Evolutionary conservation across 2,329 filamentous ascomycete genomes (phyloP).

Genomic region (Fusarium irregulare): DNA sequence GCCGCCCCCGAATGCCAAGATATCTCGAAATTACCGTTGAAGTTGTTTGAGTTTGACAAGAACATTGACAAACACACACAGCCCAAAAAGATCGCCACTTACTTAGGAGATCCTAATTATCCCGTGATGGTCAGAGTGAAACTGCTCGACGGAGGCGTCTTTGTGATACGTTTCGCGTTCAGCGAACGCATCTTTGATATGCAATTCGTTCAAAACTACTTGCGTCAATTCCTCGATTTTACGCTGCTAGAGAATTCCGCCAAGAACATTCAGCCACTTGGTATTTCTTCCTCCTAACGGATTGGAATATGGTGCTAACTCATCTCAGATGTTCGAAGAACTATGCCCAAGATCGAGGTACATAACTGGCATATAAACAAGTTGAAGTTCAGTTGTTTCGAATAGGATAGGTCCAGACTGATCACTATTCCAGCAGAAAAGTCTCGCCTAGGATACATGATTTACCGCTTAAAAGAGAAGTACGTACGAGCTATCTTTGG

Average conservation of each 20-base stretch:
- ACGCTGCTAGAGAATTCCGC: not conserved
- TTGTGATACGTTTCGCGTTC: slow-evolving; percentile 37
- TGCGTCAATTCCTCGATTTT: slow-evolving; percentile 22
- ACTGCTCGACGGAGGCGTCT: not conserved
- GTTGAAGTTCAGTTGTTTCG: slow-evolving; percentile 25
- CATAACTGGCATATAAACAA: not conserved
- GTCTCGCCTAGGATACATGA: not conserved
- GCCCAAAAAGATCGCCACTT: not conserved
- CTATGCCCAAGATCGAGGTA: slow-evolving; percentile 1
- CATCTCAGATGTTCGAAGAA: slow-evolving; percentile 6
- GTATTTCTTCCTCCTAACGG: not conserved
- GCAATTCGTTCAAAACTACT: slow-evolving; percentile 36
- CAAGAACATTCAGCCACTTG: not conserved
- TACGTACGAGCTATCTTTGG: not conserved
- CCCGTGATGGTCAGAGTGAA: slow-evolving; percentile 17
- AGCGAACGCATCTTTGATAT: slow-evolving; percentile 36
- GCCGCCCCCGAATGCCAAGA: not conserved
- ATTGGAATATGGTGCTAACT: not conserved
- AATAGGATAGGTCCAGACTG: slow-evolving; percentile 14
- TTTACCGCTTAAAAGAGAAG: not conserved
- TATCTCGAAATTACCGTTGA: not conserved
- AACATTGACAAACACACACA: not conserved
- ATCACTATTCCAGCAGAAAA: not conserved
- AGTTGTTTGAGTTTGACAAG: not conserved
- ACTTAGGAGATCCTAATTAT: not conserved